These are phyloP conservation scores for Zychaea mexicana DNA, from an alignment of 371 early-diverging fungal genomes.

Conservation along the genomic window DNA sequence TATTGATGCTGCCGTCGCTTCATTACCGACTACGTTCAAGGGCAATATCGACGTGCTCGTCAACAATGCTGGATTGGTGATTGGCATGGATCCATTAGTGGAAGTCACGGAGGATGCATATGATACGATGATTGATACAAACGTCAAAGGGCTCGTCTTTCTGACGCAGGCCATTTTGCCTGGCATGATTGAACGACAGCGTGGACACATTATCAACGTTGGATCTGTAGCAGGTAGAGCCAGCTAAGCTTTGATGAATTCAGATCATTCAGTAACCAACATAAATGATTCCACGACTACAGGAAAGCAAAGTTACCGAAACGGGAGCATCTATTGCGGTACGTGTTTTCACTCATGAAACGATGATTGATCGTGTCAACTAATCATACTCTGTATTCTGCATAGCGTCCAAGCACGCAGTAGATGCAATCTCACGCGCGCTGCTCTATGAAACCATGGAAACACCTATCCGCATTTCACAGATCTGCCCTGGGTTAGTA, in stretches of 20 bases:
- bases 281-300: neutral
- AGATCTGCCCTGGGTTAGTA: slow-evolving; percentile 80
- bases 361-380: neutral
- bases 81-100: slow-evolving; percentile 81
- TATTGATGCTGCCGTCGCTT: slow-evolving; percentile 56
- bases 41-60: slow-evolving; percentile 39
- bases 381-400: neutral
- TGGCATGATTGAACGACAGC: slow-evolving; percentile 70
- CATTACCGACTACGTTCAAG: slow-evolving; percentile 53
- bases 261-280: no score
- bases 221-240: slow-evolving; percentile 82
- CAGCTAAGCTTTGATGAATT: no score
- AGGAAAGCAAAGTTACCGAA: slow-evolving; percentile 65
- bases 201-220: slow-evolving; percentile 90
- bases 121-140: slow-evolving; percentile 88
- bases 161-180: slow-evolving; percentile 83
- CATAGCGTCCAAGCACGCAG: slow-evolving; percentile 84
- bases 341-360: neutral
- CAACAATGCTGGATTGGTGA: slow-evolving; percentile 66
- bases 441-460: slow-evolving; percentile 78
- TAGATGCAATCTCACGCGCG: slow-evolving; percentile 79
- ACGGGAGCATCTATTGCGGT: slow-evolving; percentile 85
- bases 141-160: slow-evolving; percentile 84
- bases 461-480: slow-evolving; percentile 77
- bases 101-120: slow-evolving; percentile 65